Percentiles rank a stretch among this genome's conserved stretches.
These are phyloP conservation scores for Boletales sp. DNA, from an alignment of 768 basidiomycete species.

Conservation along the genomic window DNA sequence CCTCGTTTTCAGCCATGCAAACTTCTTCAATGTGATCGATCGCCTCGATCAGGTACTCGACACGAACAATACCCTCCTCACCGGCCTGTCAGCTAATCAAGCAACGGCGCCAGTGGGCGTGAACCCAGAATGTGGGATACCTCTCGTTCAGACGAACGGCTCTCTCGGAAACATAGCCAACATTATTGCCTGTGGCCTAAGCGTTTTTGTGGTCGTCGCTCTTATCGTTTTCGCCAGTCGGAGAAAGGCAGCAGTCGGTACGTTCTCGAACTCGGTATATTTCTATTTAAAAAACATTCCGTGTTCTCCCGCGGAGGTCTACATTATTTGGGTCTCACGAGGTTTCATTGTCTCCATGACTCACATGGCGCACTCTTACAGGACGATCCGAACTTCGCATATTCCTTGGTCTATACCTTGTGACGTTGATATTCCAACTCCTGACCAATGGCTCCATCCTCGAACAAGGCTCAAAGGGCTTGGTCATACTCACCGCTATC, in stretches of 20 bases:
- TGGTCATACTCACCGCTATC: constrained; percentile 70
- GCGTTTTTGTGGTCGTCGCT: constrained; percentile 53
- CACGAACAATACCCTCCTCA: constrained; percentile 32
- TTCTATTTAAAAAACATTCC: not conserved
- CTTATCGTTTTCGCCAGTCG: constrained; percentile 58
- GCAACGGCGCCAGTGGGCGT: constrained; percentile 74
- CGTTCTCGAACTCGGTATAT: constrained; percentile 26
- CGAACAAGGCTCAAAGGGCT: constrained; percentile 66
- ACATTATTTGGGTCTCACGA: not conserved
- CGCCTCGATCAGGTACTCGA: constrained; percentile 38
- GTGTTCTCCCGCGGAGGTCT: not conserved
- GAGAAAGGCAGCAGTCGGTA: constrained; percentile 86
- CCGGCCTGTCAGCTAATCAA: constrained; percentile 42
- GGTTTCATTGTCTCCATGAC: not conserved
- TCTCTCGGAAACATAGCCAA: constrained; percentile 84
- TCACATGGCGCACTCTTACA: constrained; percentile 21
- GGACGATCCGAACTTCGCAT: constrained; percentile 69
- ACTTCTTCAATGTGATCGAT: constrained; percentile 14
- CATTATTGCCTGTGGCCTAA: constrained; percentile 75
- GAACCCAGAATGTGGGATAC: constrained; percentile 77
- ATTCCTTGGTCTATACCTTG: constrained; percentile 62
- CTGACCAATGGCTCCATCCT: constrained; percentile 78
- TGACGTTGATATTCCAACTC: constrained; percentile 77
- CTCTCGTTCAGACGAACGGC: constrained; percentile 51
- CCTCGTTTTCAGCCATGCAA: constrained; percentile 11